A percentile compares a stretch with the other conserved stretches of the same genome.
Evolutionary conservation across 495 filamentous ascomycete genomes (phyloP).

Genomic region (Podospora pseudocomata): DNA sequence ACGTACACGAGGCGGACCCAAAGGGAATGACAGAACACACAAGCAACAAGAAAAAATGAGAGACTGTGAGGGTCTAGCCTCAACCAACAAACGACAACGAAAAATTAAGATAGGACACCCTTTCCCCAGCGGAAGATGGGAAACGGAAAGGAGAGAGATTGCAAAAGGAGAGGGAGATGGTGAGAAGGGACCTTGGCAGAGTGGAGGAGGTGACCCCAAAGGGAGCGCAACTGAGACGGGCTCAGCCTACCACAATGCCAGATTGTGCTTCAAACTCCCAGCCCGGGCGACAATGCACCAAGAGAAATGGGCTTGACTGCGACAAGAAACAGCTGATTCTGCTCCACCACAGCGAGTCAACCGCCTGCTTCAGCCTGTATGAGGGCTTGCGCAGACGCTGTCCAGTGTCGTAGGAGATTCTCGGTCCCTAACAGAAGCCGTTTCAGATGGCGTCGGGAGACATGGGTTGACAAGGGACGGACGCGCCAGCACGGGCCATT

Average conservation of each 20-base stretch:
- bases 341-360: conserved; percentile 19
- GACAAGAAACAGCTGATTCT: conserved; percentile 14
- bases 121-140: conserved; percentile 6
- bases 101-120: conserved; percentile 17
- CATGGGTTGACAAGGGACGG: conserved; percentile 18
- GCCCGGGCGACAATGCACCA: conserved; percentile 1
- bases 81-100: conserved; percentile 1
- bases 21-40: conserved; percentile 30
- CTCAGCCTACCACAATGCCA: conserved; percentile 5
- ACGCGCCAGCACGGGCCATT: conserved; percentile 22
- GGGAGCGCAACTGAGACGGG: conserved; percentile 6
- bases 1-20: conserved; percentile 27
- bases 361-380: conserved; percentile 23
- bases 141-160: conserved; percentile 7
- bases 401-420: conserved; percentile 26
- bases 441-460: conserved; percentile 41
- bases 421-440: conserved; percentile 37
- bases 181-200: conserved; percentile 1
- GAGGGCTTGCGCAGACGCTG: conserved; percentile 13
- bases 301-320: conserved; percentile 2
- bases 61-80: conserved; percentile 16
- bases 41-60: conserved; percentile 13
- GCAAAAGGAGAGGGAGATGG: conserved; percentile 4
- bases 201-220: background rate
- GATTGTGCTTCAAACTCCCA: conserved; percentile 7